Evolutionary conservation across 2,329 filamentous ascomycete species (phyloP), one percentile per base, ranked within the genome.

Genomic region (Alternaria novae-zelandiae): DNA sequence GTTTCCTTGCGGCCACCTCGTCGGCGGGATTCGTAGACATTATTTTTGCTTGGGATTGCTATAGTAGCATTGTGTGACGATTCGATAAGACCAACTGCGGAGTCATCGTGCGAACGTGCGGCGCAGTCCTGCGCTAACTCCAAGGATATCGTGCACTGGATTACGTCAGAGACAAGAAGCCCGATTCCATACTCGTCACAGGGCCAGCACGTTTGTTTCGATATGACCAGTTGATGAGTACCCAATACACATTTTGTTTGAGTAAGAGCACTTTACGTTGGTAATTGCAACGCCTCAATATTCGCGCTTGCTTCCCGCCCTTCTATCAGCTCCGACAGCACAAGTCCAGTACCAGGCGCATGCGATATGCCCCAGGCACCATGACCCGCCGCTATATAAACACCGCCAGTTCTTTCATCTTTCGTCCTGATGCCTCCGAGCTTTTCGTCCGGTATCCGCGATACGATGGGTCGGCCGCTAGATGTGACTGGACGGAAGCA

Each of bases 401-500:
- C 89, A 5, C 91, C 91, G 2, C 90, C 88, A 1, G 83, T 82
- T 0, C 71, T 72, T 17, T 73, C 77, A 25, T 72, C 72, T 65
- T 68, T 77, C 23, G 83, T 88, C 61, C 72, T 79, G 7, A 86
- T 73, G 0, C 81, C 80, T 2, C 88, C 89, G 4, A 93, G 82
- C 46, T 84, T 82, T 12, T 79, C 74, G 67, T 91, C 88, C 2
- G 82, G 78, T 25, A 93, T 79, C 32, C 86, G 82, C 4, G 84
- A 81, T 10, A 94, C 73, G 25, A 93, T 86, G 0, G 92, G 91
- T 25, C 82, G 83, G 0, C 91, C 91, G 54, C 83, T 85, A 1
- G 83, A 80, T 21, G 90, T 90, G 3, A 91, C 86, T 0, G 92
- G 91, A 12, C 92, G 85, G 79, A 93, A 94, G 75, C 92, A 95